Base-by-base conservation (phyloP, 2,329 filamentous ascomycete species). In the Ophiostoma perfectum region DNA sequence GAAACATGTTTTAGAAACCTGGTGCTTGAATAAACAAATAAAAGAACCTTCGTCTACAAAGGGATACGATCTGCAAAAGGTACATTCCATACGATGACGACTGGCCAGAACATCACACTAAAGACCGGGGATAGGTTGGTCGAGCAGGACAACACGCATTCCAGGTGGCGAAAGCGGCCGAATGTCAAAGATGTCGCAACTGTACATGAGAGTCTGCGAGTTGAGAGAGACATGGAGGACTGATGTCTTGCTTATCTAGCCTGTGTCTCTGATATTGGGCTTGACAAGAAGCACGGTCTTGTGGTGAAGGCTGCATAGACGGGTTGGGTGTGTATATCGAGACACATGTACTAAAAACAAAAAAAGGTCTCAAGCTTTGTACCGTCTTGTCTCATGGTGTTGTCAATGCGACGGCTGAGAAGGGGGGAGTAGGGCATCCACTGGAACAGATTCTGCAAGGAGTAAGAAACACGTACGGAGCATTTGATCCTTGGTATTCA, bases 71-170 rank as follows among this genome's bases (percentile, higher is more conserved):
- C 65, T 39, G 18, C 65, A 62, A 14, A 27, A 41, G 12, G 42
- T 39, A 62, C 52, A n/a, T 45, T 16, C 27, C 18, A 39, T 14
- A 5, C 52, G 39, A 67, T 67, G 65, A 67, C 55, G 65, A 67
- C 52, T 44, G 52, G 65, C 52, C 62, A 66, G 44, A 65, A 60
- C 55, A 60, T 38, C 11, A 14, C 27, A 60, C 55, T 27, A 27
- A 11, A 18, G 55, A 41, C 39, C 38, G 39, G 60, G 58, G 27
- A 27, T 27, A 16, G 36, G 27, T n/a, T 42, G 2, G 39, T 62
- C 38, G 16, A 42, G 60, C 60, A 42, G 60, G 60, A 41, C 58
- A 12, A 39, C 8, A 27, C 16, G 16, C 60, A 63, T 63, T 42
- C 60, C 60, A 63, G 49, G 39, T 63, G 60, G 39, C 60, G 39